Evolutionary conservation across 129 eudicot genomes (phyloP), one percentile per base, ranked within the genome.

Genomic region (Erigeron canadensis): DNA sequence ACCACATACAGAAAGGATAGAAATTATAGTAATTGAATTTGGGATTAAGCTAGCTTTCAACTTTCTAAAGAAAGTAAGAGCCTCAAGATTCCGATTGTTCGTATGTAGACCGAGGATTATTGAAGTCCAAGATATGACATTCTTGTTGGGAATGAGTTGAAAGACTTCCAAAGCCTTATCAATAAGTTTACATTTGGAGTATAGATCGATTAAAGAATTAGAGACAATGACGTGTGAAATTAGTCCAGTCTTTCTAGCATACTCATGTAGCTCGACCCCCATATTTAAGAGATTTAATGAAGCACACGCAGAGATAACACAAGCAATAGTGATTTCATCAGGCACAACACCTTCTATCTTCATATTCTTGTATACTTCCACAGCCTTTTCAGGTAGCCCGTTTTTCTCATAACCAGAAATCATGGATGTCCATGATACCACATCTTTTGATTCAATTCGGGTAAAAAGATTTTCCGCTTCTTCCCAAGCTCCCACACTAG

Each of bases 351-450:
- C 80, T 79, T 89, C 88, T 44, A 5, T 22, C 73, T 82, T 86
- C 96, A 92, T 92, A 80, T 75, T 63, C 48, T 75, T 70, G 65
- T 85, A 92, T 48, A 91, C 76, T 68, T 81, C 80, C 16, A 92
- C 43, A 21, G 98, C 95, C 75, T 83, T 86, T 38, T 85, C 87
- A 4, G 91, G 84, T 62, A 85, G 69, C n/a, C 88, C 84, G 45
- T 87, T 92, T 23, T 82, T 84, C 73, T 81, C 90, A 51, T 85
- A 92, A 66, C 95, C 86, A 13, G 98, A 89, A 65, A 92, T 92
- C 96, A 92, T 89, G 3, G 95, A 69, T 7, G 98, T 92, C 98
- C 98, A 92, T 7, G 98, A 86, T 10, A 92, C 89, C 28, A 92
- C 91, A 45, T 92, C 98, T 82, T 87, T 92, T 22, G 55, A 74